A percentile compares a stretch with the other conserved stretches of the same genome.
Evolutionary conservation across 345 rosid genomes (phyloP).

Genomic region (Eucalyptus regnans): DNA sequence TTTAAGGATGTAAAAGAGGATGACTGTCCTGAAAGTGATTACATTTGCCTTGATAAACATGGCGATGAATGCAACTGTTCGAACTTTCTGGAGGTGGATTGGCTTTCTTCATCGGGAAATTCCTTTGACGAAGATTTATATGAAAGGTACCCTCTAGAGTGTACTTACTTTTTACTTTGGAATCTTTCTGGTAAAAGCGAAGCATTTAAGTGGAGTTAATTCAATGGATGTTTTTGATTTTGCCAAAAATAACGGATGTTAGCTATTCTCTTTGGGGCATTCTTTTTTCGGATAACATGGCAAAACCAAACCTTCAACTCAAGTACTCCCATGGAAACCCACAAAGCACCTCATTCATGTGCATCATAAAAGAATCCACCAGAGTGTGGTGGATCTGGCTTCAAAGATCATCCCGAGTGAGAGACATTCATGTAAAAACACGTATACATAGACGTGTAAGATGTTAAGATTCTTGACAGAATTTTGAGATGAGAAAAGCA

Average conservation of each 20-base stretch:
- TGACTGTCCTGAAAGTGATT: slow-evolving; percentile 29
- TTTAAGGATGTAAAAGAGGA: slow-evolving; percentile 33
- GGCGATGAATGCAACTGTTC: slow-evolving; percentile 60
- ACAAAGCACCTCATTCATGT: not conserved
- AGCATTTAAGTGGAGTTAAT: not conserved
- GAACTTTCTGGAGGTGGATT: slow-evolving; percentile 66
- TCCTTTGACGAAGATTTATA: slow-evolving; percentile 75
- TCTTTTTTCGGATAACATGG: not conserved
- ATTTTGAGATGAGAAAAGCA: not conserved
- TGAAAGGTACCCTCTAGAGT: slow-evolving; percentile 40
- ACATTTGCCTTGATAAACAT: slow-evolving; percentile 36
- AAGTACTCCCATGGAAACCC: not conserved
- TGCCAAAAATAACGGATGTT: not conserved
- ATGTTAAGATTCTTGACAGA: not conserved
- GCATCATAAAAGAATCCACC: not conserved
- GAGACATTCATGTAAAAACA: not conserved
- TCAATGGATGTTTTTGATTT: not conserved
- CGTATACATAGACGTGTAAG: not conserved
- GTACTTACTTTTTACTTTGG: not conserved
- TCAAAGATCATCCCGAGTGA: not conserved
- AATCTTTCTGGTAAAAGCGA: not conserved
- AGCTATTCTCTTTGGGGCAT: not conserved
- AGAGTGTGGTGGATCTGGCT: not conserved
- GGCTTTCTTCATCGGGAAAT: slow-evolving; percentile 92
- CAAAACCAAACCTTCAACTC: not conserved